Evolutionary conservation across 2,329 filamentous ascomycete genomes (phyloP).

Genomic region (Pseudogymnoascus sp.): DNA sequence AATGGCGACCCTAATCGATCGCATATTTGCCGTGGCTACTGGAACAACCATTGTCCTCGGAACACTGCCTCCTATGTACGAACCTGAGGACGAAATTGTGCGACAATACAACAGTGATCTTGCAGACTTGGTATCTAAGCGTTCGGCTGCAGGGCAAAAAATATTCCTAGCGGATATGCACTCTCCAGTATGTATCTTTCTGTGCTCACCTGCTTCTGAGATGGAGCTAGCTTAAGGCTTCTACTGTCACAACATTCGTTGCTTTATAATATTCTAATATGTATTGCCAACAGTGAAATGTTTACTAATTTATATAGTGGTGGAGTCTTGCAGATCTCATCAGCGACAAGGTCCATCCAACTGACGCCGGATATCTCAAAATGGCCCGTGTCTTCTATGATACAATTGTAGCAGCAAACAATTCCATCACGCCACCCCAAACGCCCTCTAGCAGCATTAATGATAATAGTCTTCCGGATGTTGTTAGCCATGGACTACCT

Average conservation of each 20-base stretch:
- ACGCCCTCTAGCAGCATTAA: not conserved
- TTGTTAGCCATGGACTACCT: not conserved
- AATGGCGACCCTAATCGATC: not conserved
- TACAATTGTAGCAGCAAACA: not conserved
- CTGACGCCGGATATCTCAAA: not conserved
- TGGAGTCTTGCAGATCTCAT: slow-evolving; percentile 14
- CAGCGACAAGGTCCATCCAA: not conserved
- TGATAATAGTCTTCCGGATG: not conserved
- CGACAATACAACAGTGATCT: not conserved
- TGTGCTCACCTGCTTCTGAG: not conserved
- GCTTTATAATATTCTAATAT: not conserved
- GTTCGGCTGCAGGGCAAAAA: not conserved
- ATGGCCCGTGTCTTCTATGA: not conserved
- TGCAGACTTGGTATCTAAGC: not conserved
- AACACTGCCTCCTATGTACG: not conserved
- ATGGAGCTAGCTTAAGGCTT: not conserved
- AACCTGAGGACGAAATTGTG: not conserved
- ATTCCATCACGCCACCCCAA: not conserved
- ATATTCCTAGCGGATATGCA: not conserved
- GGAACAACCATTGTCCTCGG: not conserved
- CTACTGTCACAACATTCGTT: not conserved
- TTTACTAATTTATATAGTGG: not conserved
- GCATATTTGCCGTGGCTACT: not conserved
- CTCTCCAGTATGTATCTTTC: not conserved
- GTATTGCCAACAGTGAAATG: not conserved